phyloP scores from a whole-genome alignment of 1,284 basidiomycete genomes.

The Entoloma clypeatum region DNA sequence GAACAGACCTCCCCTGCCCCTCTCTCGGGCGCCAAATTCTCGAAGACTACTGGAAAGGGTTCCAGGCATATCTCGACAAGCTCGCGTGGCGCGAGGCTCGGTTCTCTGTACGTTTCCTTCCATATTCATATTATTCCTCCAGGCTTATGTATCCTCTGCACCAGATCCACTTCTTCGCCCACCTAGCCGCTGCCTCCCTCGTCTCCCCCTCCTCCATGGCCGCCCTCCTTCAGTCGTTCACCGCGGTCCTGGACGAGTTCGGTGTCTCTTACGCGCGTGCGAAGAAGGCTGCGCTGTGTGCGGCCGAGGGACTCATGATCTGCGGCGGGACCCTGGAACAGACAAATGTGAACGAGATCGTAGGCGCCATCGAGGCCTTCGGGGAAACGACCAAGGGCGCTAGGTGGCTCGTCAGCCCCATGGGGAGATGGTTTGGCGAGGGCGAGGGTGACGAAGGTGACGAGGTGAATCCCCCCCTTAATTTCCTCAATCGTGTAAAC shows the following conservation, averaged over 20 bases:
- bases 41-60: slow-evolving; percentile 85
- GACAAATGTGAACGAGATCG: slow-evolving; percentile 56
- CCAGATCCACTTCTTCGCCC: slow-evolving; percentile 89
- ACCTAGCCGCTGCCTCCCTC: slow-evolving; percentile 72
- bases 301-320: slow-evolving; percentile 83
- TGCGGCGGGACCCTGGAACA: slow-evolving; percentile 56
- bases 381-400: slow-evolving; percentile 54
- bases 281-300: slow-evolving; percentile 81
- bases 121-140: background rate
- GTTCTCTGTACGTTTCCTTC: slow-evolving; percentile 62
- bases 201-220: slow-evolving; percentile 76
- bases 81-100: slow-evolving; percentile 86
- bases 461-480: slow-evolving; percentile 43
- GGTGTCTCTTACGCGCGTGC: slow-evolving; percentile 85
- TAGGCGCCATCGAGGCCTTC: slow-evolving; percentile 62
- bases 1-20: slow-evolving; percentile 34
- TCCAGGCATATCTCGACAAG: slow-evolving; percentile 82
- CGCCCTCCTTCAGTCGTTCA: slow-evolving; percentile 76
- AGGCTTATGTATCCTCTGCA: slow-evolving; percentile 2
- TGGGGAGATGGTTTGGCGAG: slow-evolving; percentile 44
- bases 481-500: slow-evolving; percentile 2
- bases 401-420: slow-evolving; percentile 64
- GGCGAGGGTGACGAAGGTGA: slow-evolving; percentile 46
- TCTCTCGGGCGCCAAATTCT: slow-evolving; percentile 73
- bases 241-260: slow-evolving; percentile 85